Evolutionary conservation across 2,329 filamentous ascomycete genomes (phyloP).

Genomic region (Sclerotinia borealis): DNA sequence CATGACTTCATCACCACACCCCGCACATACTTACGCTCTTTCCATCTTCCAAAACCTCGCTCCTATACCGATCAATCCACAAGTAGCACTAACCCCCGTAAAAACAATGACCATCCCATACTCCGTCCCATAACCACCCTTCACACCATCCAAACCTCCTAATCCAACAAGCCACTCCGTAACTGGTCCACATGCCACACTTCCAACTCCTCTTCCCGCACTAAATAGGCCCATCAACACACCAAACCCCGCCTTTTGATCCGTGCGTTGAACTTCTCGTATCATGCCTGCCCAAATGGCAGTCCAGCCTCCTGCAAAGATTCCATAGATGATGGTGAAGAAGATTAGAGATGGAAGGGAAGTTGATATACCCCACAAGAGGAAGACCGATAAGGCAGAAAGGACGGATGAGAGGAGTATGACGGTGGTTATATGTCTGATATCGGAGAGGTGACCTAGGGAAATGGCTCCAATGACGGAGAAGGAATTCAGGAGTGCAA

Average conservation of each 20-base stretch:
- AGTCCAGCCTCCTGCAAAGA: slow-evolving; percentile 51
- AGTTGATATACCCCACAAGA: slow-evolving; percentile 49
- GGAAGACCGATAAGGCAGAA: slow-evolving; percentile 43
- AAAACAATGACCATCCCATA: slow-evolving; percentile 50
- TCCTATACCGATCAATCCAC: slow-evolving; percentile 31
- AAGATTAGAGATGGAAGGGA: slow-evolving; percentile 39
- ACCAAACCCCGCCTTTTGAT: slow-evolving; percentile 24
- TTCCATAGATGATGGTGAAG: slow-evolving; percentile 50
- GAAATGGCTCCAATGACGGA: slow-evolving; percentile 41
- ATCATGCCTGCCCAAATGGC: slow-evolving; percentile 40
- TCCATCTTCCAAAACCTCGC: slow-evolving; percentile 1
- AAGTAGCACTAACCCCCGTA: slow-evolving; percentile 46
- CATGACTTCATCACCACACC: no score
- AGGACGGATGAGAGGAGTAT: slow-evolving; percentile 44
- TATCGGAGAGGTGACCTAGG: slow-evolving; percentile 38
- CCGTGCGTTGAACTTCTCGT: slow-evolving; percentile 16
- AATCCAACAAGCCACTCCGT: slow-evolving; percentile 46
- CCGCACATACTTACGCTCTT: neutral
- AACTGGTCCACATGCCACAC: slow-evolving; percentile 50
- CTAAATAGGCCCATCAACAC: slow-evolving; percentile 43
- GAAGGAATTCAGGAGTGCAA: slow-evolving; percentile 43
- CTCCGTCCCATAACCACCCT: slow-evolving; percentile 41
- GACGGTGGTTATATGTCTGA: slow-evolving; percentile 38
- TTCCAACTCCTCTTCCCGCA: slow-evolving; percentile 56
- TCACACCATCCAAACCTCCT: slow-evolving; percentile 37